These are phyloP conservation scores for Acacia crassicarpa DNA, from an alignment of 306 rosid genomes.

Conservation along the genomic window DNA sequence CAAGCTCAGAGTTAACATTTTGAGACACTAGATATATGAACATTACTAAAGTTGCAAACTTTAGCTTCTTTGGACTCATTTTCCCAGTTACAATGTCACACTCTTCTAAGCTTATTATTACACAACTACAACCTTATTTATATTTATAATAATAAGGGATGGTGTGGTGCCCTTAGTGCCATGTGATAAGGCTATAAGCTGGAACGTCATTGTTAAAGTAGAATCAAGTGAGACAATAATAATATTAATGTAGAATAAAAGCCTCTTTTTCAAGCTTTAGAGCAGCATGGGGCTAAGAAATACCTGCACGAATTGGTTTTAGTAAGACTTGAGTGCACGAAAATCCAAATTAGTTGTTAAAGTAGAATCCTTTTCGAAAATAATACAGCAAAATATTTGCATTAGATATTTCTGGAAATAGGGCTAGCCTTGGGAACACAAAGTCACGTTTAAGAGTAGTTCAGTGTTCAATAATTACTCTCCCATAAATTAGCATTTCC, in stretches of 20 bases:
- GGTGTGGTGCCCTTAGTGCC: conserved; percentile 19
- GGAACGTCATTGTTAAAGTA: conserved; percentile 28
- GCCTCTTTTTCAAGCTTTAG: conserved; percentile 15
- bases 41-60: conserved; percentile 16
- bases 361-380: conserved; percentile 19
- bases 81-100: conserved; percentile 24
- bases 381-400: conserved; percentile 15
- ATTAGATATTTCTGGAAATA: conserved; percentile 26
- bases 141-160: conserved; percentile 20
- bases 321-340: conserved; percentile 47
- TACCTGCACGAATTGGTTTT: conserved; percentile 2
- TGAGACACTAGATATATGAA: conserved; percentile 31
- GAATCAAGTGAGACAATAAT: conserved; percentile 11
- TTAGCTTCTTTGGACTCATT: conserved; percentile 44
- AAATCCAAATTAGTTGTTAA: conserved; percentile 50
- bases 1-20: conserved; percentile 53
- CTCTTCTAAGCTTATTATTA: conserved; percentile 11
- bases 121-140: conserved; percentile 30
- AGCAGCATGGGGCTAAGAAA: conserved; percentile 18
- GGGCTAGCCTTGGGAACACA: conserved; percentile 31
- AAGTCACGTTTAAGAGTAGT: conserved; percentile 21
- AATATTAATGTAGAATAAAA: conserved; percentile 13
- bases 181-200: conserved; percentile 36
- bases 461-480: conserved; percentile 20
- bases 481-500: conserved; percentile 18